These are phyloP conservation scores for Elsinoe fawcettii DNA, from an alignment of 2,329 filamentous ascomycete species.

Conservation along the genomic window DNA sequence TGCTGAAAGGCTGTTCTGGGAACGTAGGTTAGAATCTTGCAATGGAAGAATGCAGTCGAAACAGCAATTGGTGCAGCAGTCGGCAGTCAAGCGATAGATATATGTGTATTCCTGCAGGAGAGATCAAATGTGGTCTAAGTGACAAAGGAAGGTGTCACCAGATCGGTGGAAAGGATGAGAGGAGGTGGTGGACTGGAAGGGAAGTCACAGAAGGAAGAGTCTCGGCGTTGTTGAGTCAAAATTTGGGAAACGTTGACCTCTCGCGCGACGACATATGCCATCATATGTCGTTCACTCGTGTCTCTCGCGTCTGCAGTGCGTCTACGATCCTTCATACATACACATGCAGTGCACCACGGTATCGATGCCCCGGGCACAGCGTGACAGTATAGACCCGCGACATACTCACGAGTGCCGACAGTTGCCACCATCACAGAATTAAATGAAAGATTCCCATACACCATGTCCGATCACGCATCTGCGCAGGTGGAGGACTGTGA, in stretches of 20 bases:
- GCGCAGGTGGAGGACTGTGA: too few species aligned
- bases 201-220: neutral
- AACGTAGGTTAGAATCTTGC: neutral
- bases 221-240: neutral
- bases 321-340: too few species aligned
- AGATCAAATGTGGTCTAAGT: neutral
- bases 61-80: neutral
- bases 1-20: neutral
- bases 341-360: too few species aligned
- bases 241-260: neutral
- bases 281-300: neutral
- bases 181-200: neutral
- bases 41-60: neutral
- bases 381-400: too few species aligned
- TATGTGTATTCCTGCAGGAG: neutral
- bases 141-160: neutral
- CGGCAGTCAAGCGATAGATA: neutral
- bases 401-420: too few species aligned
- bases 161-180: neutral
- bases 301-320: too few species aligned
- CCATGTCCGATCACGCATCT: too few species aligned
- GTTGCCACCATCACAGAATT: too few species aligned
- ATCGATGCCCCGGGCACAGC: too few species aligned
- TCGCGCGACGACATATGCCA: neutral
- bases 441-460: too few species aligned